Base-by-base conservation (phyloP, 176 grass and related monocot species). In the Rhynchospora breviuscula region DNA sequence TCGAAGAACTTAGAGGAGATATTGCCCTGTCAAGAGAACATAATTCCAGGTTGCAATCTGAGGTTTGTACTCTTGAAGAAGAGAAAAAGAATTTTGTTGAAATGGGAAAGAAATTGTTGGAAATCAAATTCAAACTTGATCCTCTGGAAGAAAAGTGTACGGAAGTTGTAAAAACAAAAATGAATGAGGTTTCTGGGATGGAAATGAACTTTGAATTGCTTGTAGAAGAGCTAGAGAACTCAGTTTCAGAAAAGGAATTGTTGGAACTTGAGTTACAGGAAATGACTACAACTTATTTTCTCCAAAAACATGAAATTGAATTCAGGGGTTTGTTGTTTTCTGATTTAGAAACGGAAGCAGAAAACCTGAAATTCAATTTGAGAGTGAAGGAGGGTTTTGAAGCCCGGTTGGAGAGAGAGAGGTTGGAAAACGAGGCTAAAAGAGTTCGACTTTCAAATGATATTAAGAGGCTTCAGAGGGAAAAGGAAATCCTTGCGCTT, bases 1-100 rank as follows among this genome's bases (percentile, higher is more conserved):
- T 94, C 85, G 76, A 40, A 43, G 83, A 76, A 35, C 83, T 88
- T 86, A 7, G 26, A 82, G 84, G 60, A 18, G 89, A 91, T 82
- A 58, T 86, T 53, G 79, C 19, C 23, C 10, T 11, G 8, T 49
- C 8, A 8, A 47, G 8, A 71, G 67, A 71, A 71, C 40, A 71
- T 52, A 82, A 22, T 15, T 65, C 62, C 44, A 66, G 43, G 25
- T 67, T 82, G 35, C 33, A 81, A 59, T 81, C 33, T 44, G 29
- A 61, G 31, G 19, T 81, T 81, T 63, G 57, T 43, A 63, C 78
- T n/a, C 33, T 19, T 63, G 78, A 81, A 81, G 78, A 81, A 47
- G 78, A 81, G 18, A 77, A 56, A 77, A 31, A 2, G 25, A 77
- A 77, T 56, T 77, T 54, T 56, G 49, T 77, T 56, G 73, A 76